These are phyloP conservation scores for Craterostigma plantagineum DNA, from an alignment of 257 asterid species.

Conservation along the genomic window DNA sequence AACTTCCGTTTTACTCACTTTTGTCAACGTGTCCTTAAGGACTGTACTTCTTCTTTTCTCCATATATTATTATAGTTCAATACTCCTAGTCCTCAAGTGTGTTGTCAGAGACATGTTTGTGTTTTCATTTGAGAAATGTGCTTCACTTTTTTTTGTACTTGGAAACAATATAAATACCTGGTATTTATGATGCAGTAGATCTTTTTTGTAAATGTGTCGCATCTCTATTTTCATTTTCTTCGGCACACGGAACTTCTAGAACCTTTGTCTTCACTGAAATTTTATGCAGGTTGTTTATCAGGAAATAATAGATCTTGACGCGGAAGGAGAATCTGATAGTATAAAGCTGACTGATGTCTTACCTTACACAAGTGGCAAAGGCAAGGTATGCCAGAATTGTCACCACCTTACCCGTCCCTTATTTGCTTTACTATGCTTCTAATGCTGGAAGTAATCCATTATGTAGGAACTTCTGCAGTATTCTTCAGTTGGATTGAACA, in stretches of 20 bases:
- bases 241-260: neutral
- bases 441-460: constrained; percentile 3
- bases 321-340: constrained; percentile 40
- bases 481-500: constrained; percentile 18
- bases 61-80: too few relatives aligned
- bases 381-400: neutral
- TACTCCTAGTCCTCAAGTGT: too few relatives aligned
- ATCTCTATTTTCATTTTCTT: neutral
- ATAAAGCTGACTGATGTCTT: constrained; percentile 21
- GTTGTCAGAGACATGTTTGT: too few relatives aligned
- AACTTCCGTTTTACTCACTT: too few relatives aligned
- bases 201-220: too few relatives aligned
- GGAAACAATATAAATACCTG: too few relatives aligned
- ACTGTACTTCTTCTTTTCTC: too few relatives aligned
- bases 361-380: constrained; percentile 54
- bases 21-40: too few relatives aligned
- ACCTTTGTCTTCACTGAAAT: neutral
- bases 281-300: constrained; percentile 21
- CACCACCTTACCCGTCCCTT: neutral
- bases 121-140: too few relatives aligned
- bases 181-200: too few relatives aligned
- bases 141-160: too few relatives aligned
- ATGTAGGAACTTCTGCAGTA: constrained; percentile 25
- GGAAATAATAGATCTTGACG: constrained; percentile 65
- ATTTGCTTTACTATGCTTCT: neutral